Conservation (phyloP, 140 eudicot genomes). For the Stevia rebaudiana region DNA sequence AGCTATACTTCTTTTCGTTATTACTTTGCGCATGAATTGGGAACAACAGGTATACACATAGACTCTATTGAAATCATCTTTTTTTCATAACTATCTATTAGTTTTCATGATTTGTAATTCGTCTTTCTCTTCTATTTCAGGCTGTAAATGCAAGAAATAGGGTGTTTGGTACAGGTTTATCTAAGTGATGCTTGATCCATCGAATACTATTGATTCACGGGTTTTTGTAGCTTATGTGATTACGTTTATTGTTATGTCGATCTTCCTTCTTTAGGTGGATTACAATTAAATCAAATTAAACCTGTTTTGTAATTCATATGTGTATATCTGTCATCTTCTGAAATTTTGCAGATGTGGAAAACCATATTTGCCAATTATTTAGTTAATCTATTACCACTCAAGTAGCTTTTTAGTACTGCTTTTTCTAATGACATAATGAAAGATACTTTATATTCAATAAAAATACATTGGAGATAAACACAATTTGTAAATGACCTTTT, state of each 20-base stretch:
- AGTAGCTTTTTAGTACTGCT: not conserved
- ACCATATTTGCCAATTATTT: not conserved
- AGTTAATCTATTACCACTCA: not conserved
- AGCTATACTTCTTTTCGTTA: slow-evolving; percentile 26
- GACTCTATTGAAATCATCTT: not conserved
- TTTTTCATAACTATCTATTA: not conserved
- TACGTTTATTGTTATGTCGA: not conserved
- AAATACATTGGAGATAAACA: not conserved
- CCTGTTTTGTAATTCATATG: not conserved
- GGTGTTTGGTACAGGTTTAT: slow-evolving; percentile 7
- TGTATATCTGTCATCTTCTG: not conserved
- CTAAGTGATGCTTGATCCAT: not conserved
- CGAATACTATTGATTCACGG: not conserved
- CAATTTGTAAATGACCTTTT: not conserved
- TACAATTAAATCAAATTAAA: not conserved
- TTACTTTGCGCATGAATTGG: slow-evolving; percentile 35
- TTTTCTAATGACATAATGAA: slow-evolving; percentile 7
- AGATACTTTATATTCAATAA: not conserved
- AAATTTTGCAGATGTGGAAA: not conserved
- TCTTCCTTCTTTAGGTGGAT: not conserved
- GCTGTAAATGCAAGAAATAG: slow-evolving; percentile 17
- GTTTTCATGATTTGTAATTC: not conserved
- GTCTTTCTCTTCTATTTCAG: slow-evolving; percentile 3
- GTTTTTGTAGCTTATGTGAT: slow-evolving; percentile 5
- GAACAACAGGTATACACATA: slow-evolving; percentile 23